Evolutionary conservation across 495 filamentous ascomycete species (phyloP).

Genomic region (Lasiosphaeria miniovina): DNA sequence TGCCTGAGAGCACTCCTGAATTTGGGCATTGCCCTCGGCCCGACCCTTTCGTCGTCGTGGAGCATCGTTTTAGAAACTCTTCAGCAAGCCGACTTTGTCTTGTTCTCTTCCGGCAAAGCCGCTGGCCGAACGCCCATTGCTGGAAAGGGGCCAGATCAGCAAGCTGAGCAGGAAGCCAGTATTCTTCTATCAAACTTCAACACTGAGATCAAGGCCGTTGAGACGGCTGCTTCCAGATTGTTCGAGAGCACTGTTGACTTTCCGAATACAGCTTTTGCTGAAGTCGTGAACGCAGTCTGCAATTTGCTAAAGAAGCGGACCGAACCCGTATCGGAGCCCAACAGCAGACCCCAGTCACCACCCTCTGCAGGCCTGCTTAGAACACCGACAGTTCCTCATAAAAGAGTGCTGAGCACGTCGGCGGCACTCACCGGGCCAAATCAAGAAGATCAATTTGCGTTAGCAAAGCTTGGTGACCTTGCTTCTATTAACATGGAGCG

Average conservation of each 20-base stretch:
- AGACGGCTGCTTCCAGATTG: conserved; percentile 79
- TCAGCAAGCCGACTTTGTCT: conserved; percentile 83
- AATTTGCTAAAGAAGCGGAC: conserved; percentile 52
- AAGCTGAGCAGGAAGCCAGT: conserved; percentile 44
- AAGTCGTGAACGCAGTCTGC: conserved; percentile 72
- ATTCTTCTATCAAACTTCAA: conserved; percentile 61
- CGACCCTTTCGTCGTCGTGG: conserved; percentile 81
- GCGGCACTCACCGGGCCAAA: conserved; percentile 51
- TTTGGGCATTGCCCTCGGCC: conserved; percentile 89
- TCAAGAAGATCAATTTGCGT: conserved; percentile 70
- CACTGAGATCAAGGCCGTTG: conserved; percentile 80
- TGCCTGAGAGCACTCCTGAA: conserved; percentile 89
- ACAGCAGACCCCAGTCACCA: conserved; percentile 36
- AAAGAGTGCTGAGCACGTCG: conserved; percentile 58
- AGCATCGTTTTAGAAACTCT: conserved; percentile 86
- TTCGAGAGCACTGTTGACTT: conserved; percentile 89
- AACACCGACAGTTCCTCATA: conserved; percentile 44
- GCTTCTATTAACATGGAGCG: conserved; percentile 75
- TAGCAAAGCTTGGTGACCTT: conserved; percentile 78
- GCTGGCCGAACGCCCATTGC: conserved; percentile 45
- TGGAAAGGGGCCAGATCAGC: conserved; percentile 39
- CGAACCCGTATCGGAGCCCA: conserved; percentile 29
- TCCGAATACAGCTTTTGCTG: conserved; percentile 74
- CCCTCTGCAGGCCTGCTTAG: conserved; percentile 27
- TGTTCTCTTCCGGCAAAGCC: conserved; percentile 58